Conservation (phyloP, 306 rosid species). For the Ormosia semicastrata region DNA sequence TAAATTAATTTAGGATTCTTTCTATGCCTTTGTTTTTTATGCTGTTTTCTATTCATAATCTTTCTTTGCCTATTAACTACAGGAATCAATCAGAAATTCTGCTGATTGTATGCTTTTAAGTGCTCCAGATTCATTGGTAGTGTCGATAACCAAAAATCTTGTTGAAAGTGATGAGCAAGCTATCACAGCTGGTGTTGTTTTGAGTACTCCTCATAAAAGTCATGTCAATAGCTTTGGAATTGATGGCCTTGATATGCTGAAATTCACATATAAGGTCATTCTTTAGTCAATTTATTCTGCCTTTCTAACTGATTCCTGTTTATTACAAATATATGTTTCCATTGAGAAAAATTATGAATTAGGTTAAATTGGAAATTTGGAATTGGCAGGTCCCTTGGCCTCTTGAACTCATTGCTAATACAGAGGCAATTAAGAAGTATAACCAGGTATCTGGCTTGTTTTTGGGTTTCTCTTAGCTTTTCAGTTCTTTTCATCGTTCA, state of each 20-base stretch:
- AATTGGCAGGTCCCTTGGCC: conserved; percentile 94
- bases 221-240: conserved; percentile 68
- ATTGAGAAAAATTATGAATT: background rate
- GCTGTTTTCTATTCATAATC: conserved; percentile 11
- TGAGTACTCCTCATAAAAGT: conserved; percentile 54
- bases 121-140: conserved; percentile 87
- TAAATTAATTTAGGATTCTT: conserved; percentile 13
- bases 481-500: conserved; percentile 15
- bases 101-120: conserved; percentile 82
- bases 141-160: conserved; percentile 59
- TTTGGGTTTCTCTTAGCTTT: background rate
- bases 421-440: conserved; percentile 91
- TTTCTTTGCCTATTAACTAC: conserved; percentile 37
- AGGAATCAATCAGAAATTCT: conserved; percentile 96
- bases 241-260: conserved; percentile 81
- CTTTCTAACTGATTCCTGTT: conserved; percentile 9
- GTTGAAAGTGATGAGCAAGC: conserved; percentile 61
- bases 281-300: conserved; percentile 22
- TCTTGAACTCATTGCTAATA: conserved; percentile 91
- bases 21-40: conserved; percentile 3
- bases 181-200: conserved; percentile 37
- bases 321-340: background rate
- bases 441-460: conserved; percentile 64
- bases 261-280: conserved; percentile 82
- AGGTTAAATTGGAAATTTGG: conserved; percentile 21